phyloP scores from a whole-genome alignment of 805 yeast genomes.

The Diddensiella santjacobensis region DNA sequence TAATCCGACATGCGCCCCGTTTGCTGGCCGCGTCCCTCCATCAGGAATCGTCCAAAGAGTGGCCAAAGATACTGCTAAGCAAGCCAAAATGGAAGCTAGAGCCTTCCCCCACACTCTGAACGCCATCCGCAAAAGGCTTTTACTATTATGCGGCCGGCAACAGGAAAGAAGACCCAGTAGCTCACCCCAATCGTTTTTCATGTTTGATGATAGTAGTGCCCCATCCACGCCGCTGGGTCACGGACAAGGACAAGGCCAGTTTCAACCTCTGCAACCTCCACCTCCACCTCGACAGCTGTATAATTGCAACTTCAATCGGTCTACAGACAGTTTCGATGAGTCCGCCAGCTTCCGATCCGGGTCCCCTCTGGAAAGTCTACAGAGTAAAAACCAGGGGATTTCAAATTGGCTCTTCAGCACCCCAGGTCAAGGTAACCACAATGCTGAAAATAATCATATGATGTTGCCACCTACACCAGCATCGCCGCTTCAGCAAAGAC shows the following conservation, averaged over 20 bases:
- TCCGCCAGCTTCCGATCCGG: constrained; percentile 3
- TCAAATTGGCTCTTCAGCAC: constrained; percentile 15
- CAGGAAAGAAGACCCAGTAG: constrained; percentile 1
- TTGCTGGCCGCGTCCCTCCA: constrained; percentile 62
- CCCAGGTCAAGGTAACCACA: constrained; percentile 1
- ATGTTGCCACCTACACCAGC: constrained; percentile 11
- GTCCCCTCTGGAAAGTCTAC: constrained; percentile 6
- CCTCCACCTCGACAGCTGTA: neutral
- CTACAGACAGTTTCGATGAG: constrained; percentile 1
- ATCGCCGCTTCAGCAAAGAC: constrained; percentile 6
- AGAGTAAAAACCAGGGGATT: constrained; percentile 3
- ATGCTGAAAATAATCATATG: neutral
- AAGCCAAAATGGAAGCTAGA: constrained; percentile 26
- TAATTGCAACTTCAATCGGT: neutral
- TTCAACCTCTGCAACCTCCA: constrained; percentile 1
- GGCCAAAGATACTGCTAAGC: constrained; percentile 50
- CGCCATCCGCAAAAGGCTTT: constrained; percentile 32
- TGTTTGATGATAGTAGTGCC: neutral
- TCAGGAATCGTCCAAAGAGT: constrained; percentile 60
- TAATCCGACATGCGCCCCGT: constrained; percentile 65
- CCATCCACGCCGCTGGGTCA: constrained; percentile 1
- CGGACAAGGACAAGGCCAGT: neutral
- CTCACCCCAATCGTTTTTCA: neutral
- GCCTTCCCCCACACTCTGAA: constrained; percentile 32
- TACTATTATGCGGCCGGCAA: constrained; percentile 25